phyloP scores from a whole-genome alignment of 1,284 basidiomycete genomes.

The Polyporus tsugae region DNA sequence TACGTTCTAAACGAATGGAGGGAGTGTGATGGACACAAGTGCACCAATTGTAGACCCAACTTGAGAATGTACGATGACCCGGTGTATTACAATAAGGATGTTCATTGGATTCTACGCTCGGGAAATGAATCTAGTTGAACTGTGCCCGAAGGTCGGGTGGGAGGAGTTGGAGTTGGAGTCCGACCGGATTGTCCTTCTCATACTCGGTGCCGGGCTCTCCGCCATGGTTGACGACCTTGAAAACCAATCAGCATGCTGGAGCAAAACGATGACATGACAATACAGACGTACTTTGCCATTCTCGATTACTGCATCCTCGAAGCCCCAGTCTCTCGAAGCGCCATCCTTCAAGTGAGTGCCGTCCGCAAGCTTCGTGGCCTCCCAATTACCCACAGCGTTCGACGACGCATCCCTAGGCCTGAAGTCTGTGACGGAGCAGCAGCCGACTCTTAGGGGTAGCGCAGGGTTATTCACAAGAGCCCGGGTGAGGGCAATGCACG shows the following conservation, averaged over 20 bases:
- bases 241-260: conserved; percentile 2
- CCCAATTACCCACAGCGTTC: conserved; percentile 53
- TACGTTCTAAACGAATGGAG: conserved; percentile 48
- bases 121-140: conserved; percentile 45
- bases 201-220: conserved; percentile 69
- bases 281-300: conserved; percentile 51
- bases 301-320: conserved; percentile 67
- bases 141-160: conserved; percentile 45
- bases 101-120: neutral
- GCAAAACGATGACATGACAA: neutral
- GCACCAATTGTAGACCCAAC: neutral
- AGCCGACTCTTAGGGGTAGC: conserved; percentile 67
- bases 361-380: conserved; percentile 56
- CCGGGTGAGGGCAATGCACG: conserved; percentile 74
- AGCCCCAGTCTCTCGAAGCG: conserved; percentile 79
- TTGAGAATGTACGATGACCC: neutral
- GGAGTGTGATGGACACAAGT: neutral
- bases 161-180: conserved; percentile 50
- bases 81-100: neutral
- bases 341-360: conserved; percentile 69
- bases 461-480: conserved; percentile 62
- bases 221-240: conserved; percentile 63
- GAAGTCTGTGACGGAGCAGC: conserved; percentile 70
- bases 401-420: conserved; percentile 41
- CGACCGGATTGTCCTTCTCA: conserved; percentile 63